Conservation (phyloP, 495 filamentous ascomycete species). For the Xylaria scruposa region DNA sequence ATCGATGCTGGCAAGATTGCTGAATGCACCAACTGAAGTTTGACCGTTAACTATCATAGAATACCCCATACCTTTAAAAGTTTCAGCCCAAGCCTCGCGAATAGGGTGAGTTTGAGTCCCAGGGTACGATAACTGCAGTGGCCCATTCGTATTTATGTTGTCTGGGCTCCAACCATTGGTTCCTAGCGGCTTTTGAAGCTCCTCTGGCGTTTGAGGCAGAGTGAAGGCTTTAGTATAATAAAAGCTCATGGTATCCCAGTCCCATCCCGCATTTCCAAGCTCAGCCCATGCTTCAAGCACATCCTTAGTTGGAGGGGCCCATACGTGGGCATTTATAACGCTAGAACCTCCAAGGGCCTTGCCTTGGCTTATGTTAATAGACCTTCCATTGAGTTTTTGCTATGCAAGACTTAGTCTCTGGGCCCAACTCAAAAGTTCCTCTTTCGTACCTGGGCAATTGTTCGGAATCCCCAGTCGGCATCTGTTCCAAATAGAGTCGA, state of each 20-base stretch:
- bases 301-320: slow-evolving; percentile 49
- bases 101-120: slow-evolving; percentile 35
- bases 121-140: slow-evolving; percentile 48
- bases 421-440: slow-evolving; percentile 1
- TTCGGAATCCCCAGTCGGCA: slow-evolving; percentile 54
- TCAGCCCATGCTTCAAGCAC: slow-evolving; percentile 58
- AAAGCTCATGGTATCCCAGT: slow-evolving; percentile 53
- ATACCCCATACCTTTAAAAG: slow-evolving; percentile 43
- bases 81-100: slow-evolving; percentile 43
- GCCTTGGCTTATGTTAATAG: slow-evolving; percentile 53
- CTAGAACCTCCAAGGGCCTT: slow-evolving; percentile 60
- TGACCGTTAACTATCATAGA: slow-evolving; percentile 44
- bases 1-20: slow-evolving; percentile 51
- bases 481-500: not conserved
- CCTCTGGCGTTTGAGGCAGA: slow-evolving; percentile 34
- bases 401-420: slow-evolving; percentile 26
- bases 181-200: slow-evolving; percentile 31
- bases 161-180: slow-evolving; percentile 39
- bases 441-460: slow-evolving; percentile 53
- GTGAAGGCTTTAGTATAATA: slow-evolving; percentile 52
- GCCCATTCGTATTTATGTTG: slow-evolving; percentile 40
- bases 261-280: slow-evolving; percentile 61
- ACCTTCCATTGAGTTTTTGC: slow-evolving; percentile 31
- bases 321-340: slow-evolving; percentile 60
- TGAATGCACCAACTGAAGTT: slow-evolving; percentile 51